Conservation (phyloP, 2,329 filamentous ascomycete species). For the Fusarium sp. region DNA sequence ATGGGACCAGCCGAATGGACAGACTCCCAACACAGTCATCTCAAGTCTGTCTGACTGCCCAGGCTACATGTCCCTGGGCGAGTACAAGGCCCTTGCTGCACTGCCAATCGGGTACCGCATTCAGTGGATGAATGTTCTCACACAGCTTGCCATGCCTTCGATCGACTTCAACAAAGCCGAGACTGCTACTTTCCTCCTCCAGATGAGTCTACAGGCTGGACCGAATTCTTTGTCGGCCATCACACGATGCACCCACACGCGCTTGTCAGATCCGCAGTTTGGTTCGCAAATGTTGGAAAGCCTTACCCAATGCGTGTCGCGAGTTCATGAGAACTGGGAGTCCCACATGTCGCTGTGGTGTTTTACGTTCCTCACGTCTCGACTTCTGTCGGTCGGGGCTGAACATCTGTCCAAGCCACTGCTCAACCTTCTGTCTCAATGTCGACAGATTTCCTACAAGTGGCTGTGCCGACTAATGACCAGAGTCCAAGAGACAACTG, state of each 20-base stretch:
- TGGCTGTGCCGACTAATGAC: constrained; percentile 15
- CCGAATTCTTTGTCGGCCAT: background rate
- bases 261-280: constrained; percentile 9
- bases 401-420: background rate
- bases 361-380: constrained; percentile 29
- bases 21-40: constrained; percentile 62
- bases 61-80: constrained; percentile 57
- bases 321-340: constrained; percentile 37
- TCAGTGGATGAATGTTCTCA: constrained; percentile 37
- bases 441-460: constrained; percentile 10
- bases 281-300: background rate
- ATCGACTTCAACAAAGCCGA: constrained; percentile 40
- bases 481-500: background rate
- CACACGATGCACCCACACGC: constrained; percentile 7
- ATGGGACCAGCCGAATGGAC: background rate
- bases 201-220: constrained; percentile 35
- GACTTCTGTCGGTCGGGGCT: constrained; percentile 20
- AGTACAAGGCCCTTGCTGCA: constrained; percentile 57
- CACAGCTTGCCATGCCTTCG: constrained; percentile 31
- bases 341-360: constrained; percentile 28
- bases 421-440: constrained; percentile 1
- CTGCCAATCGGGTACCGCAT: constrained; percentile 28
- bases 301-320: background rate
- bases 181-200: constrained; percentile 30
- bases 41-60: constrained; percentile 61